Conservation (phyloP, 768 basidiomycete genomes). For the Lyophyllum decastes region DNA sequence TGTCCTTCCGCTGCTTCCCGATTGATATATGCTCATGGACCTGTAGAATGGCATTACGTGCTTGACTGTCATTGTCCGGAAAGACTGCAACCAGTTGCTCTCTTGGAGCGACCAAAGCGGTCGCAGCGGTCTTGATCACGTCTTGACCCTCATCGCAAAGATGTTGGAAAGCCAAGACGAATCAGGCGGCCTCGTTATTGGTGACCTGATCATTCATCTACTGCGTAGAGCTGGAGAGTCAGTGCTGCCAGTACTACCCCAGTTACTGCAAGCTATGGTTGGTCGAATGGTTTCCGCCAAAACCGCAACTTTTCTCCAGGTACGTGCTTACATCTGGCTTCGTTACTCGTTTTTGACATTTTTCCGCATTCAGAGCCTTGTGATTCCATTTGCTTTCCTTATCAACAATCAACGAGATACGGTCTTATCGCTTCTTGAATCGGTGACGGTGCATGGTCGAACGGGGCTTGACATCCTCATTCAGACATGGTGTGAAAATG, state of each 20-base stretch:
- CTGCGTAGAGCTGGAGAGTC: constrained; percentile 80
- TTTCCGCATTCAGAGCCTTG: constrained; percentile 60
- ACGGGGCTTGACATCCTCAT: constrained; percentile 86
- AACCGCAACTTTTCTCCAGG: constrained; percentile 92
- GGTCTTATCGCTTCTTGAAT: constrained; percentile 76
- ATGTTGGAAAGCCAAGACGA: constrained; percentile 83
- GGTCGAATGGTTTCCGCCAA: constrained; percentile 79
- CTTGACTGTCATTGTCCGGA: constrained; percentile 82
- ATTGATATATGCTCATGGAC: background rate
- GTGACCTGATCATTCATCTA: constrained; percentile 93
- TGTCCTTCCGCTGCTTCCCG: background rate
- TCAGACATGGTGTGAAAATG: constrained; percentile 92
- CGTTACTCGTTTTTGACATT: background rate
- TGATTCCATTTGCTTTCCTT: constrained; percentile 93
- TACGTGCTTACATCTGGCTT: constrained; percentile 26
- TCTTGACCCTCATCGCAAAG: constrained; percentile 75
- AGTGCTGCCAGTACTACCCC: constrained; percentile 83
- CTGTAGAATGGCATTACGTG: constrained; percentile 78
- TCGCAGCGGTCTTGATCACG: constrained; percentile 72
- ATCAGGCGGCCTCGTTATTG: constrained; percentile 89
- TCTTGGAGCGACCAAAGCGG: constrained; percentile 71
- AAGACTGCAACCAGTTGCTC: constrained; percentile 81
- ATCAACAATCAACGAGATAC: constrained; percentile 85
- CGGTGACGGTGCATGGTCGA: constrained; percentile 57
- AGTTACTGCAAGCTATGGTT: constrained; percentile 84